Percentiles rank a stretch among this genome's conserved stretches.
Conservation (phyloP, 192 early-diverging fungal species). For the Neocallimastix lanati region DNA sequence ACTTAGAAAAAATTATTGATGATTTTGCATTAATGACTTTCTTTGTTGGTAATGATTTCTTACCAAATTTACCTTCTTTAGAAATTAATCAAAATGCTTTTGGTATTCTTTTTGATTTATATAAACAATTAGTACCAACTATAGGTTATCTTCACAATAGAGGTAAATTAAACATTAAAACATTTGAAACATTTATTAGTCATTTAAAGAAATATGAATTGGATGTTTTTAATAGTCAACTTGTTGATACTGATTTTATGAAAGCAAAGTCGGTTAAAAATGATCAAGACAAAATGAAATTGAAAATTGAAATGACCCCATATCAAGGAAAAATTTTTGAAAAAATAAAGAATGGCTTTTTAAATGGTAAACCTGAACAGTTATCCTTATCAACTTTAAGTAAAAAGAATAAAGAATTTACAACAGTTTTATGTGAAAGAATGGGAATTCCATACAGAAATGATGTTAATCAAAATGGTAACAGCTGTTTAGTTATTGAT, state of each 20-base stretch:
- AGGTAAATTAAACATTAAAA: conserved; percentile 36
- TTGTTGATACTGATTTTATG: neutral
- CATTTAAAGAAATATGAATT: neutral
- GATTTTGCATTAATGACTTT: conserved; percentile 94
- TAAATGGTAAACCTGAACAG: neutral
- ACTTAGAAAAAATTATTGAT: conserved; percentile 82
- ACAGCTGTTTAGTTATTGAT: neutral
- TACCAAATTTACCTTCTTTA: conserved; percentile 22
- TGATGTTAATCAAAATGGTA: neutral
- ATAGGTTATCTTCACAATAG: conserved; percentile 73
- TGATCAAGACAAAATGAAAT: neutral
- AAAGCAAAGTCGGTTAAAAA: neutral
- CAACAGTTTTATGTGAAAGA: neutral
- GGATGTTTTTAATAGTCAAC: neutral
- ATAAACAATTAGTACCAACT: conserved; percentile 64
- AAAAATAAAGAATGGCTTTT: neutral
- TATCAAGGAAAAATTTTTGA: neutral
- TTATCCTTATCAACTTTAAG: neutral
- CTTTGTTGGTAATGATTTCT: conserved; percentile 97
- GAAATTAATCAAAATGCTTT: conserved; percentile 76
- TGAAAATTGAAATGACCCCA: neutral
- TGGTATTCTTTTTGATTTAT: conserved; percentile 67
- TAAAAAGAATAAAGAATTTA: neutral
- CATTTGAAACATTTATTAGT: neutral
- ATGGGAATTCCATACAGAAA: neutral